A percentile compares a stretch with the other conserved stretches of the same genome.
Conservation (phyloP, 768 basidiomycete genomes). For the Lentinula edodes region DNA sequence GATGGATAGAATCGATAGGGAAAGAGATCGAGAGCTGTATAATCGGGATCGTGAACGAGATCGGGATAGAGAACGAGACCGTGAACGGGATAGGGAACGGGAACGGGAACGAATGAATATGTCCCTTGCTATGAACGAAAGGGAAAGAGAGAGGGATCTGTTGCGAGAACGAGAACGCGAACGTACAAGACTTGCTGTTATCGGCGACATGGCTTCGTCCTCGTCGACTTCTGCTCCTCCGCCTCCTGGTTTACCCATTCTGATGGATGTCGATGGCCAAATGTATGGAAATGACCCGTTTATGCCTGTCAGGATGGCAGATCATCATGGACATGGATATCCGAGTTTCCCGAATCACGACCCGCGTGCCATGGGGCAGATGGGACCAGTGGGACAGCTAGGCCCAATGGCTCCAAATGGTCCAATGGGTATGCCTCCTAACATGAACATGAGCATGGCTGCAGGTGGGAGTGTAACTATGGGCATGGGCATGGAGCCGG, state of each 20-base stretch:
- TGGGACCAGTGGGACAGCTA: neutral
- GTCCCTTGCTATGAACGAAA: constrained; percentile 7
- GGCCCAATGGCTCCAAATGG: neutral
- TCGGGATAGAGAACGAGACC: constrained; percentile 15
- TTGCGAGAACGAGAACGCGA: constrained; percentile 17
- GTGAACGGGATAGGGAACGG: constrained; percentile 9
- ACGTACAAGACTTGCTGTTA: constrained; percentile 1
- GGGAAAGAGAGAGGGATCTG: constrained; percentile 13
- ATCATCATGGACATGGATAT: neutral
- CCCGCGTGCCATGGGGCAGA: neutral
- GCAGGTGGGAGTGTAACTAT: neutral
- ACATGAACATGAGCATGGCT: neutral
- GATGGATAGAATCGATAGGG: constrained; percentile 26
- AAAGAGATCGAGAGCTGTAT: constrained; percentile 11
- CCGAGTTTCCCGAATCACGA: neutral
- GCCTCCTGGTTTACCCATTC: neutral
- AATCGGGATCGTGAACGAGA: constrained; percentile 10
- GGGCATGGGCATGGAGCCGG: neutral
- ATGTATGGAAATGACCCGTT: neutral
- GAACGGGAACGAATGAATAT: constrained; percentile 12
- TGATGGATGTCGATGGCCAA: neutral
- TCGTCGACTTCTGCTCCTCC: neutral
- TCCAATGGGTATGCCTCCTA: neutral
- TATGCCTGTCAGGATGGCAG: neutral
- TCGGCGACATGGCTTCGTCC: neutral